Base-by-base conservation (phyloP, 257 asterid genomes). In the Solanum virginianum region DNA sequence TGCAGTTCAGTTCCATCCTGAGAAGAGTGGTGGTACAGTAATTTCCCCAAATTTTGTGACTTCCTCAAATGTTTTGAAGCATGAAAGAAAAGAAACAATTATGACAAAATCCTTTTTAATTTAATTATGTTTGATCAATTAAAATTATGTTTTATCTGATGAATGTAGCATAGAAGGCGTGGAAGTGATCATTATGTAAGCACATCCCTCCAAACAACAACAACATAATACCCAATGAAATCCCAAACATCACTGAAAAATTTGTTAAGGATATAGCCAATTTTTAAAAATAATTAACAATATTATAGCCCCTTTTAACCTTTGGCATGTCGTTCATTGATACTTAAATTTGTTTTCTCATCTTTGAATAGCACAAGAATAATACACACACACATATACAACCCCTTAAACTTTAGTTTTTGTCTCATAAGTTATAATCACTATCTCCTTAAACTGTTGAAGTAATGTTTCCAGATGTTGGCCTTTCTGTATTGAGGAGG, bases 1-100 rank as follows among this genome's bases (percentile, higher is more conserved):
- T 22, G 99, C 98, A 22, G 99, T 95, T 79, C 99, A 96, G 89
- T 96, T 96, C 88, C 99, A 96, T 87, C 99, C 99, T 3, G 99
- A 96, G 90, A 96, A 95, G 92, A 96, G 98, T 91, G 99, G 98
- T 80, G 98, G 99, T 95, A 83, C 74, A 91, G 75, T 41, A 20
- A 82, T 71, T 69, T 63, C 41, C 41, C 6, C 41, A 36, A 36
- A 36, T 36, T 4, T 36, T 36, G 75, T 45, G 29, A 82, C 71
- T 72, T 62, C 45, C 18, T 69, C n/a, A n/a, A 12, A 18, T 63
- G n/a, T 45, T 54, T 82, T 82, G 56, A 62, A 45, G 77, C 43
- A 59, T 22, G 66, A 55, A 80, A 54, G 29, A 18, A 80, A 32
- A 32, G 49, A 41, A 55, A 6, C 14, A 55, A 59, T 16, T 32